Evolutionary conservation across 2,329 filamentous ascomycete species (phyloP).

Genomic region (Talaromyces piceae): DNA sequence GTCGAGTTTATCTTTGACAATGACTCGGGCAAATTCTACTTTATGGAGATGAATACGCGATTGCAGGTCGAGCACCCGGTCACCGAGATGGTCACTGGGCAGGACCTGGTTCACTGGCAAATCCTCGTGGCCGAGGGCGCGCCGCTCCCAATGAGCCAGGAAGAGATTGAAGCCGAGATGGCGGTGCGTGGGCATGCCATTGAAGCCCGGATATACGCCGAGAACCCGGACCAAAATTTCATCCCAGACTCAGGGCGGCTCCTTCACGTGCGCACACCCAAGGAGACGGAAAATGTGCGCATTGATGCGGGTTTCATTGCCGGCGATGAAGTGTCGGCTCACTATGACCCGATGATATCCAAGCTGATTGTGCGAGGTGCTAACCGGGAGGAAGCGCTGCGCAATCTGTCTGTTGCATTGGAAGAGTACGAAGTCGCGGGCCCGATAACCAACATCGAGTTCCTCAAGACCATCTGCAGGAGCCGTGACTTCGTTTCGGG

Average conservation of each 20-base stretch:
- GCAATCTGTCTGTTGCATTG: constrained; percentile 71
- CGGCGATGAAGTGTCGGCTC: constrained; percentile 85
- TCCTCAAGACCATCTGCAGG: constrained; percentile 78
- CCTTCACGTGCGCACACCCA: constrained; percentile 71
- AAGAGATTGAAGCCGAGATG: constrained; percentile 63
- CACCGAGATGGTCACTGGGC: constrained; percentile 68
- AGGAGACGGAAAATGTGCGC: constrained; percentile 62
- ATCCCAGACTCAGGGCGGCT: constrained; percentile 88
- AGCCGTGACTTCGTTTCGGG: constrained; percentile 76
- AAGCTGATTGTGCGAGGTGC: constrained; percentile 88
- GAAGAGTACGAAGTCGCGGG: constrained; percentile 89
- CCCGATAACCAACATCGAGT: constrained; percentile 91
- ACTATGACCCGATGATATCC: constrained; percentile 98
- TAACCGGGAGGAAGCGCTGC: constrained; percentile 70
- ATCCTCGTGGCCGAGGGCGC: constrained; percentile 72
- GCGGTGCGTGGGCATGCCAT: constrained; percentile 74
- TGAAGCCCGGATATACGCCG: constrained; percentile 93
- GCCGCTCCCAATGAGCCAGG: constrained; percentile 58
- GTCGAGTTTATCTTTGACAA: constrained; percentile 66
- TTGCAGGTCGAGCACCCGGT: constrained; percentile 97
- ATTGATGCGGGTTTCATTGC: constrained; percentile 90
- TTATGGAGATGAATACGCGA: constrained; percentile 70
- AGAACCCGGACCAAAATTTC: constrained; percentile 86
- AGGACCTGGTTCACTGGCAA: constrained; percentile 91
- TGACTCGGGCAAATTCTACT: constrained; percentile 58